Conservation (phyloP, 1,284 basidiomycete species). For the Malassezia restricta region DNA sequence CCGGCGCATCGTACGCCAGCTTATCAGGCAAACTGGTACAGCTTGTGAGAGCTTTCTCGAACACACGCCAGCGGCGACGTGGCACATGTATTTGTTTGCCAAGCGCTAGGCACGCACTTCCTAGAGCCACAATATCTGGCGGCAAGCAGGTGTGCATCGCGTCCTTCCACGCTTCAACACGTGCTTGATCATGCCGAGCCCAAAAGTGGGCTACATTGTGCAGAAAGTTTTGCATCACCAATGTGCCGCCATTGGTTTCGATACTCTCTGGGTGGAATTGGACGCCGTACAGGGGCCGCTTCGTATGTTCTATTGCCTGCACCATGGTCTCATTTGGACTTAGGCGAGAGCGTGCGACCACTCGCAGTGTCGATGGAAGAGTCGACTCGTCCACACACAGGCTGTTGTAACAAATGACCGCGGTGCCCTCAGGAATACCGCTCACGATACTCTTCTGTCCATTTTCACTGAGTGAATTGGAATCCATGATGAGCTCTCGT, state of each 20-base stretch:
- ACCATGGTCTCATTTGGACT: slow-evolving; percentile 15
- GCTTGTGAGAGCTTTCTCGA: background rate
- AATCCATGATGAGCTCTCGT: slow-evolving; percentile 19
- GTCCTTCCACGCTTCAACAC: background rate
- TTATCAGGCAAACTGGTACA: background rate
- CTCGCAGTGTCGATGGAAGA: slow-evolving; percentile 48
- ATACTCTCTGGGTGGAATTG: slow-evolving; percentile 75
- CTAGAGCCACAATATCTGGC: background rate
- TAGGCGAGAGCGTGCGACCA: slow-evolving; percentile 46
- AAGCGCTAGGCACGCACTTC: slow-evolving; percentile 4
- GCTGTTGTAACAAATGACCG: slow-evolving; percentile 69
- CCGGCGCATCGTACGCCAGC: background rate
- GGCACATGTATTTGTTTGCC: background rate
- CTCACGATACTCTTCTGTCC: slow-evolving; percentile 55
- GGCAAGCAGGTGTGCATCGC: background rate
- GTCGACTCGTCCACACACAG: slow-evolving; percentile 48
- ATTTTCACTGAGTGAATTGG: background rate
- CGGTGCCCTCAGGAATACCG: slow-evolving; percentile 51
- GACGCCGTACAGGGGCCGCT: slow-evolving; percentile 67
- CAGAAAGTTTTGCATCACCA: slow-evolving; percentile 35
- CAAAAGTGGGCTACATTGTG: slow-evolving; percentile 21
- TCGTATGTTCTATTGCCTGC: slow-evolving; percentile 35
- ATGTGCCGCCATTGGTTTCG: slow-evolving; percentile 23
- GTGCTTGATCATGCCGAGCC: slow-evolving; percentile 4
- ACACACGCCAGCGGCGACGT: background rate